A percentile compares a stretch with the other conserved stretches of the same genome.
Conservation (phyloP, 2,329 filamentous ascomycete species). For the Periconia digitata region DNA sequence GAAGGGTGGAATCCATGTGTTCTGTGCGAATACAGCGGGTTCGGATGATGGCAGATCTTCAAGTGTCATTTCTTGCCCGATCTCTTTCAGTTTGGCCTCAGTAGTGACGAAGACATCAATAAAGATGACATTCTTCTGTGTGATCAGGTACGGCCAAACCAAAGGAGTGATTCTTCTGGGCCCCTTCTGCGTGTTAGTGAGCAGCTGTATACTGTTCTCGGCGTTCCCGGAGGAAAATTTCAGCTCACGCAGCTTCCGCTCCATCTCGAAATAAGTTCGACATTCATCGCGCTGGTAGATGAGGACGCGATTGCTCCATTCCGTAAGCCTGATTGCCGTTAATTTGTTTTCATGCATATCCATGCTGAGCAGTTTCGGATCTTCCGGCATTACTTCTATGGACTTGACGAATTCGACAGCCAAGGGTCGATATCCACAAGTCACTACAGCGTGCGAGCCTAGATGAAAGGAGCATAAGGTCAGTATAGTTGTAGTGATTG, state of each 20-base stretch:
- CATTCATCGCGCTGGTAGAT: slow-evolving; percentile 24
- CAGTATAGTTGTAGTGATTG: too few relatives aligned
- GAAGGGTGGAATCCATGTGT: slow-evolving; percentile 25
- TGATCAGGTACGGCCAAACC: slow-evolving; percentile 24
- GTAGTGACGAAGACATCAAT: slow-evolving; percentile 20
- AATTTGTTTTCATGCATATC: slow-evolving; percentile 4
- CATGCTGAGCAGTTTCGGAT: slow-evolving; percentile 13
- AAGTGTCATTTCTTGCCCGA: neutral
- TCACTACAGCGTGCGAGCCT: slow-evolving; percentile 24
- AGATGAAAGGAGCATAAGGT: too few relatives aligned
- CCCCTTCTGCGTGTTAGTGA: slow-evolving; percentile 5
- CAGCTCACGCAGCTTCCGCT: slow-evolving; percentile 27
- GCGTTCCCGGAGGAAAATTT: slow-evolving; percentile 1
- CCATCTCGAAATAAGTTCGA: slow-evolving; percentile 34
- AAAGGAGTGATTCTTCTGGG: slow-evolving; percentile 13
- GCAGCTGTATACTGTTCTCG: slow-evolving; percentile 4
- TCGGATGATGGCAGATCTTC: neutral
- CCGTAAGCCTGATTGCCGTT: slow-evolving; percentile 23
- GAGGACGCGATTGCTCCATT: slow-evolving; percentile 22
- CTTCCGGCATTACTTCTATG: slow-evolving; percentile 24
- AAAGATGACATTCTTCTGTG: slow-evolving; percentile 17
- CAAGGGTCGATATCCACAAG: slow-evolving; percentile 26
- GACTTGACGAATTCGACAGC: slow-evolving; percentile 27
- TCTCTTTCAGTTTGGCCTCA: slow-evolving; percentile 1
- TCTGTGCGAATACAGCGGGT: neutral